phyloP scores from a whole-genome alignment of 768 basidiomycete genomes.

The Gyrodon lividus region DNA sequence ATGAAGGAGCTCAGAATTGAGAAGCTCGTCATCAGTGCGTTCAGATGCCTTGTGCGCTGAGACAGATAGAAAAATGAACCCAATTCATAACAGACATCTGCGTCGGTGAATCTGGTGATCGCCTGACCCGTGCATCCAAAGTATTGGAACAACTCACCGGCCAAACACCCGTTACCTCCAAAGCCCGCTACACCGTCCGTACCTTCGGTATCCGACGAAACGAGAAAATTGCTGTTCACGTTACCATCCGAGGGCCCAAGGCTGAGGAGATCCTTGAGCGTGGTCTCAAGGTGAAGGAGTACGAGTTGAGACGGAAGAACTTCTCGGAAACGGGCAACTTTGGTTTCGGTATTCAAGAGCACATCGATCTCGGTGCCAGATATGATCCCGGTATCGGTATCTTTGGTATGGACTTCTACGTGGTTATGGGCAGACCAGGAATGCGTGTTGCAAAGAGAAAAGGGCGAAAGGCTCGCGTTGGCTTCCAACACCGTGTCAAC shows the following conservation, averaged over 20 bases:
- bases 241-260: conserved; percentile 98
- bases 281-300: conserved; percentile 99
- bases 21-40: conserved; percentile 99
- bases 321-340: conserved; percentile 99
- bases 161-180: conserved; percentile 98
- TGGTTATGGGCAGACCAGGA: conserved; percentile 96
- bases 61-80: conserved; percentile 3
- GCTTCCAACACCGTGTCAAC: conserved; percentile 86
- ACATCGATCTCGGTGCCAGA: conserved; percentile 98
- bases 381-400: conserved; percentile 99
- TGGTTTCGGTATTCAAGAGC: conserved; percentile 98
- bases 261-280: conserved; percentile 99
- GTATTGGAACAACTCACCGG: conserved; percentile 99
- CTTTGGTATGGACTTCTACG: conserved; percentile 99
- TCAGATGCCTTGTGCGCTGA: conserved; percentile 10
- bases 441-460: conserved; percentile 88
- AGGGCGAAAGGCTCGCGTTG: conserved; percentile 83
- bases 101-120: conserved; percentile 99
- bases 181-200: conserved; percentile 99
- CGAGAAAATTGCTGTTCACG: conserved; percentile 99
- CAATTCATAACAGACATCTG: conserved; percentile 77
- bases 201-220: conserved; percentile 99
- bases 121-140: conserved; percentile 98
- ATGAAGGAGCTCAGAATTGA: conserved; percentile 97
- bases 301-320: conserved; percentile 95